phyloP scores from a whole-genome alignment of 2,329 filamentous ascomycete species.

The Sarocladium strictum region DNA sequence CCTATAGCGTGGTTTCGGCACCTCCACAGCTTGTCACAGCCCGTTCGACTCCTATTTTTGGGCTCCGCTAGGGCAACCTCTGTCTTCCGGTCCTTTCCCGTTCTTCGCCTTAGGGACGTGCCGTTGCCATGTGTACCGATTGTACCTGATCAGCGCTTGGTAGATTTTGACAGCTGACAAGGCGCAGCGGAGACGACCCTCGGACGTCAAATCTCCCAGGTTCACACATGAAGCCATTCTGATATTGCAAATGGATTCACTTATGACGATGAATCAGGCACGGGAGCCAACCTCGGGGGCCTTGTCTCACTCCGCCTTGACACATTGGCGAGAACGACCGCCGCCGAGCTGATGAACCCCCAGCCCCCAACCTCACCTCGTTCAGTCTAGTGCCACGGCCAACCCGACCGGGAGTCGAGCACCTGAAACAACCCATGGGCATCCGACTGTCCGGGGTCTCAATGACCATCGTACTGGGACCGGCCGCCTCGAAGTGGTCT shows the following conservation, averaged over 20 bases:
- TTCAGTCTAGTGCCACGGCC: background rate
- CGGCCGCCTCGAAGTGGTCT: background rate
- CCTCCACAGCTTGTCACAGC: background rate
- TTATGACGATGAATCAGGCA: background rate
- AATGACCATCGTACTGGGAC: background rate
- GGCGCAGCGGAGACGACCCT: background rate
- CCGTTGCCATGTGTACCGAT: no score
- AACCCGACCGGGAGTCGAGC: background rate
- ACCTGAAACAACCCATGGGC: slow-evolving; percentile 7
- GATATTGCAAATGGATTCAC: background rate
- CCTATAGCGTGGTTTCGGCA: background rate
- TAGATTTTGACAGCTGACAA: background rate
- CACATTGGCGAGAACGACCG: background rate
- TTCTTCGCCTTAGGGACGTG: no score
- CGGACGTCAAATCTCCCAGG: slow-evolving; percentile 1
- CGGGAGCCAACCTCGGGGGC: background rate
- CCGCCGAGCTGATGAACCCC: slow-evolving; percentile 1
- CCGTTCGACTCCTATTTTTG: background rate
- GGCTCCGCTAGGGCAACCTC: background rate
- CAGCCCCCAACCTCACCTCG: background rate
- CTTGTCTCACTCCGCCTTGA: background rate
- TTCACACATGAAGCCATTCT: no score
- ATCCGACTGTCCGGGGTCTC: slow-evolving; percentile 2
- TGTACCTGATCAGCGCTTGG: no score
- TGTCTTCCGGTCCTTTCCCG: no score